Conservation (phyloP, 768 basidiomycete species). For the Mycena maculata region DNA sequence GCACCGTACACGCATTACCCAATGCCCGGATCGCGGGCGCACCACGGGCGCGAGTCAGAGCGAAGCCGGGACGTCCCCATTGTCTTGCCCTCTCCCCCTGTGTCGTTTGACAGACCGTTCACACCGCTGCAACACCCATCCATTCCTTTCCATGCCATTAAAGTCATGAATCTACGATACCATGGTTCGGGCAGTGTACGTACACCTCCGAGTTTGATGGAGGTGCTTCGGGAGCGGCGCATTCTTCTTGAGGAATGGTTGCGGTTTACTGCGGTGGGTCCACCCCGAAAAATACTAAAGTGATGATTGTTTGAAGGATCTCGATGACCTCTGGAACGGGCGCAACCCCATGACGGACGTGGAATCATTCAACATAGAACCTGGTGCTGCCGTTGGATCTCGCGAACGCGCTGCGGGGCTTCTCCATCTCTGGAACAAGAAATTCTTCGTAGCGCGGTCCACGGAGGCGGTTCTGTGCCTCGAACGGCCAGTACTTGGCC, state of each 20-base stretch:
- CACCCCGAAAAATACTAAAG: not conserved
- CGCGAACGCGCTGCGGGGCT: constrained; percentile 13
- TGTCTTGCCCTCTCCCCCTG: not conserved
- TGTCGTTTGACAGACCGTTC: not conserved
- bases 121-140: not conserved
- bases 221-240: constrained; percentile 1
- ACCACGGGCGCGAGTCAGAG: not conserved
- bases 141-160: constrained; percentile 9
- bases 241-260: constrained; percentile 7
- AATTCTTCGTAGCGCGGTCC: constrained; percentile 14
- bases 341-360: not conserved
- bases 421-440: constrained; percentile 20
- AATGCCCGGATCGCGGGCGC: not conserved
- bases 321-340: constrained; percentile 11
- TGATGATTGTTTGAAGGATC: not conserved
- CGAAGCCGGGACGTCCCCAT: not conserved
- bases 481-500: not conserved
- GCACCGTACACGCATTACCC: not conserved
- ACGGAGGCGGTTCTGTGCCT: constrained; percentile 18
- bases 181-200: not conserved
- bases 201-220: not conserved
- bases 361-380: not conserved
- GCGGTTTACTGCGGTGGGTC: constrained; percentile 11
- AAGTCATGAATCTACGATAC: constrained; percentile 12
- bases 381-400: not conserved